phyloP scores from a whole-genome alignment of 352 stramenopile species.

The Globisporangium nagaii region DNA sequence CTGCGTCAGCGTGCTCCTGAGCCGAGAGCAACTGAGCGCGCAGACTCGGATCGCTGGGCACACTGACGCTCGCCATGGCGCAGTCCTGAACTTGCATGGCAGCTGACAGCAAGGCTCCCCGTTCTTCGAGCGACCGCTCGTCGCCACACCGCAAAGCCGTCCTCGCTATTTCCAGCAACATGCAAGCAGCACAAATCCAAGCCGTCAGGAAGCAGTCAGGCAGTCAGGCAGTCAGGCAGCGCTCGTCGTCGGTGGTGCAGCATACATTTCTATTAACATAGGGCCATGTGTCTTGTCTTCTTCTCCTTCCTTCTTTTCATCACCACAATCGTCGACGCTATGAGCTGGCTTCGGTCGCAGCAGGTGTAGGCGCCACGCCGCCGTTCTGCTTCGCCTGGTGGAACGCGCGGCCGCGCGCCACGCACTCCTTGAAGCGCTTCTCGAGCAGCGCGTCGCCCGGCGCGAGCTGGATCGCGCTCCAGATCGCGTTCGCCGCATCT shows the following conservation, averaged over 20 bases:
- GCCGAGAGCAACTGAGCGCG: too few species aligned
- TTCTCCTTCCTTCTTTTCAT: neutral
- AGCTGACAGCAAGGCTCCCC: too few species aligned
- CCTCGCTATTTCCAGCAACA: neutral
- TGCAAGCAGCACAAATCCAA: too few species aligned
- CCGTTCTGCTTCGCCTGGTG: slow-evolving; percentile 41
- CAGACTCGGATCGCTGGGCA: too few species aligned
- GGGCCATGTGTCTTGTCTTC: neutral
- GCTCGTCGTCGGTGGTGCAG: too few species aligned
- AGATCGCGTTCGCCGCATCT: slow-evolving; percentile 69
- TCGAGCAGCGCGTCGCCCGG: slow-evolving; percentile 70
- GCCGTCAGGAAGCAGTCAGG: too few species aligned
- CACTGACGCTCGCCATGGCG: too few species aligned
- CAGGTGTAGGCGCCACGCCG: neutral
- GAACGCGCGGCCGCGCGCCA: slow-evolving; percentile 58
- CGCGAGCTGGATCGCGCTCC: slow-evolving; percentile 65
- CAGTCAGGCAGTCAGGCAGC: too few species aligned
- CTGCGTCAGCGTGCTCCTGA: too few species aligned
- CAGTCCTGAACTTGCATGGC: neutral
- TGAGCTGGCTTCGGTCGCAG: neutral
- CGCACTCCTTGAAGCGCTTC: slow-evolving; percentile 78
- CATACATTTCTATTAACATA: too few species aligned
- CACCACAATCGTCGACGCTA: neutral
- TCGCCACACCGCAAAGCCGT: slow-evolving; percentile 14
- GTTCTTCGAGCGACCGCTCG: too few species aligned